Evolutionary conservation across 345 rosid species (phyloP), one percentile per base, ranked within the genome.

Genomic region (Dipteronia dyeriana): DNA sequence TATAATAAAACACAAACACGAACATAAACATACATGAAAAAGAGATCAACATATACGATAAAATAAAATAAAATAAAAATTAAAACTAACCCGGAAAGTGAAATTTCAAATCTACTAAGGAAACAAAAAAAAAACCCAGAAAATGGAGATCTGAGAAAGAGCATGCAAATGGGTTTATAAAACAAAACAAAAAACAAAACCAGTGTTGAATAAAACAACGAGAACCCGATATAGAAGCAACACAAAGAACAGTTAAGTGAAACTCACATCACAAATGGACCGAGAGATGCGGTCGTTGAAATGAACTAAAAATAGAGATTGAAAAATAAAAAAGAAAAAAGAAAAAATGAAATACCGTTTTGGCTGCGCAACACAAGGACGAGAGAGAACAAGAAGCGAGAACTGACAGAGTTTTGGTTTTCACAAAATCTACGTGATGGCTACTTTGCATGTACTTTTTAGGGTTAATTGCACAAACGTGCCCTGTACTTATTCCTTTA

Each of bases 211-310:
- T 19, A 31, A 29, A 51, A 45, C 25, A 51, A 31, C 26, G 10
- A 51, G 5, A 65, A 65, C 8, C 29, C 77, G 78, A 75, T 49
- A 65, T 49, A 38, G 43, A 45, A 39, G 71, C 78, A 67, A 54
- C 9, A 66, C 51, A 71, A 47, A 34, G 22, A 64, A 51, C 26
- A 75, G 62, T 64, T 47, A 34, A 66, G 72, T 20, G 26, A 47
- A 75, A 66, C 66, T 38, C 65, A 20, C 1, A 75, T 66, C 78
- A 66, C 78, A 66, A 66, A 54, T 9, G 26, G 43, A 61, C 76
- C 76, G 39, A 26, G 59, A 59, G 26, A 74, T 74, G 56, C 71
- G 78, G 63, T 60, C 54, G 20, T 12, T 66, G 78, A 71, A 75
- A 66, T 66, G 66, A 39, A 63, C 77, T 49, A 74, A 63, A 74